Evolutionary conservation across 306 rosid genomes (phyloP), one percentile per base, ranked within the genome.

Genomic region (Rosa lucieae): DNA sequence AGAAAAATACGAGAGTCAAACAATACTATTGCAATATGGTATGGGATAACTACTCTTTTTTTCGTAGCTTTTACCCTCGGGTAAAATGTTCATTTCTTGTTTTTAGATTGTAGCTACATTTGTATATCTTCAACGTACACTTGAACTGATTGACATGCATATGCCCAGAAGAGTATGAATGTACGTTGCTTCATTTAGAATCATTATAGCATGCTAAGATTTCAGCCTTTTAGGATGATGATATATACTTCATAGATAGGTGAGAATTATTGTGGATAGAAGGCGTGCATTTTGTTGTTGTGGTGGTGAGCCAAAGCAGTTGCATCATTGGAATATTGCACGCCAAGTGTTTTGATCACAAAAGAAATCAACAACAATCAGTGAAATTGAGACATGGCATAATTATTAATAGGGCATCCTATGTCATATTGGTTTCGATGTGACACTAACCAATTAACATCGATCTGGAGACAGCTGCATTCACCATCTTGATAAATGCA

Each of bases 221-320:
- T 37, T 39, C 48, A 67, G 72, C 15, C 43, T 67, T 67, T 67
- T 26, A 29, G 40, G 69, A 43, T 63, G 43, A 63, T 32, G 20
- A 63, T 32, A 63, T 5, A 67, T 18, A 12, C 3, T 23, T 10
- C 2, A 40, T 40, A 3, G 26, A 21, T 21, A 56, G 63, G 63
- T n/a, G 32, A 8, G 63, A 3, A 58, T 58, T 58, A 58, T 58
- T 21, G 63, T 58, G 63, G 63, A 67, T 3, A 4, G 32, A 40
- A 40, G 78, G 78, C 78, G 69, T 74, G 78, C 69, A 58, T 56
- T 11, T 61, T 29, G 20, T 5, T 63, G 77, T 40, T 56, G 67
- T 56, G 35, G 78, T 58, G 62, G 78, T 55, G 53, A 44, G 53
- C 20, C 17, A 44, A n/a, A 44, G 55, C 10, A 69, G 39, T 69